Base-by-base conservation (phyloP, 768 basidiomycete genomes). In the Lactarius psammicola region DNA sequence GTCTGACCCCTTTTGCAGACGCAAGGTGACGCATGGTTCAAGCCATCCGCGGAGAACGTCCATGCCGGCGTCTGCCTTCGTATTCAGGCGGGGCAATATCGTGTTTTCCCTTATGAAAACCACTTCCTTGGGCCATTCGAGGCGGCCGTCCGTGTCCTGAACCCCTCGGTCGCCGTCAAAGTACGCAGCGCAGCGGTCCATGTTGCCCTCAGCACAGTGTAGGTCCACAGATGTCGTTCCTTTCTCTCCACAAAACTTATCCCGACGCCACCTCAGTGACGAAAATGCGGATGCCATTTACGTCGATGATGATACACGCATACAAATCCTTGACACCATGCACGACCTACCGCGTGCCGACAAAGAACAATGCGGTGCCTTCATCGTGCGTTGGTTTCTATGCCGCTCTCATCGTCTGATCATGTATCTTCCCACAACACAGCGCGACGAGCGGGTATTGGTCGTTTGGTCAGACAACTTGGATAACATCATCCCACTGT, bases 291-390 rank as follows among this genome's bases (percentile, higher is more conserved):
- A 74, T 11, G 84, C 83, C 34, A 85, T 92, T 68, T 87, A 87
- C 71, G 82, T 95, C 66, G 90, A 92, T 76, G 74, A 76, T 62
- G 86, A 94, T 73, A 95, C 92, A 1, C 88, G 92, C 7, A 95
- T 95, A 60, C 94, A 95, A 76, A 86, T 95, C 63, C 75, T 95
- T 30, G 88, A 91, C 65, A 84, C 84, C 18, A 85, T 95, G 70
- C 71, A 74, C 60, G 81, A 84, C 63, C 78, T 95, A 49, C 84
- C 88, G 7, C 82, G 83, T 46, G 92, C 92, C 8, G 90, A 95
- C 73, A 95, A 94, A 78, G 93, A 95, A 73, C 93, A 95, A 71
- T 93, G 89, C 58, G 94, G 87, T 23, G 94, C 94, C 15, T 95
- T 95, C 74, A 82, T 94, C 60, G 90, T 89, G 74, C 72, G 84